These are phyloP conservation scores for Fusarium sp. DNA, from an alignment of 2,329 filamentous ascomycete species.

Conservation along the genomic window DNA sequence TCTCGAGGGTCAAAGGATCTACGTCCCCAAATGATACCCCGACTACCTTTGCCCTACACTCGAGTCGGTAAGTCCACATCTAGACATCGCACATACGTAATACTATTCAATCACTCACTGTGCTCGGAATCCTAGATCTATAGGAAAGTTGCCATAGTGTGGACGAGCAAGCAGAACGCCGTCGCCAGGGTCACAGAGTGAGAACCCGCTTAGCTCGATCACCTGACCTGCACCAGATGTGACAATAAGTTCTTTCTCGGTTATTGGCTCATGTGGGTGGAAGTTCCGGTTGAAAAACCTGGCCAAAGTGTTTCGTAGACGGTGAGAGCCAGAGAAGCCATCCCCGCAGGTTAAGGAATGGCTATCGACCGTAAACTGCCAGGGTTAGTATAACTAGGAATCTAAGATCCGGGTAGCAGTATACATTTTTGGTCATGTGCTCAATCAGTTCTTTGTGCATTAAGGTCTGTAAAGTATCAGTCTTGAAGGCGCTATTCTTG, in stretches of 20 bases:
- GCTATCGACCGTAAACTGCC: neutral
- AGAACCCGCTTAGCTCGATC: neutral
- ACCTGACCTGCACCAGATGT: neutral
- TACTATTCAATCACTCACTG: too few species aligned
- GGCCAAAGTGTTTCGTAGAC: neutral
- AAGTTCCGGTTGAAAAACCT: conserved; percentile 5
- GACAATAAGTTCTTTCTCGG: neutral
- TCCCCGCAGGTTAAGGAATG: neutral
- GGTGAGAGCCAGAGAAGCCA: conserved; percentile 1
- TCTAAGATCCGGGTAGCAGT: too few species aligned
- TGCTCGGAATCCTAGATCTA: too few species aligned
- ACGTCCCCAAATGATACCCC: neutral
- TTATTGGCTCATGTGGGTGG: neutral
- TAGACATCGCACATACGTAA: too few species aligned
- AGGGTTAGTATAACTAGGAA: accelerated
- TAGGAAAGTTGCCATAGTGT: too few species aligned
- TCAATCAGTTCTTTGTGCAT: conserved; percentile 9
- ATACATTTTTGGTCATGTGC: neutral
- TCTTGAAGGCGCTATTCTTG: accelerated
- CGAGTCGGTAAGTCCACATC: accelerated
- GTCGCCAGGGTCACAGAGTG: neutral
- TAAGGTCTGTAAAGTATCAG: neutral
- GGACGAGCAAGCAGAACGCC: too few species aligned
- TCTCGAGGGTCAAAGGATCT: neutral
- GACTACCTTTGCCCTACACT: neutral